These are phyloP conservation scores for Tolypocladium amazonense DNA, from an alignment of 2,329 filamentous ascomycete species.

Conservation along the genomic window DNA sequence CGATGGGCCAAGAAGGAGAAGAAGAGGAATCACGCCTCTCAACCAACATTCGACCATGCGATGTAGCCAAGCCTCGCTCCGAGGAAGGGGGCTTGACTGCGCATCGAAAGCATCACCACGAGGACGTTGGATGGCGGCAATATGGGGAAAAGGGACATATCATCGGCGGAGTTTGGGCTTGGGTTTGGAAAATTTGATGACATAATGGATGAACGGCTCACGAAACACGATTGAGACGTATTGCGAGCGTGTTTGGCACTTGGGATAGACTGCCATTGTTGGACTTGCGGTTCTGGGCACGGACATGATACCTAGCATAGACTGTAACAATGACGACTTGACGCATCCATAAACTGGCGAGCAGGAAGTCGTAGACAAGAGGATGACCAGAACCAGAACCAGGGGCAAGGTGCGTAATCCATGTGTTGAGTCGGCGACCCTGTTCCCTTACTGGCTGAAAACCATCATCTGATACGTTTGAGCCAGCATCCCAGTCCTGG, in stretches of 20 bases:
- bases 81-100: background rate
- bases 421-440: no score
- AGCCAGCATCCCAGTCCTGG: no score
- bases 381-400: no score
- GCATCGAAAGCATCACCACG: background rate
- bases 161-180: background rate
- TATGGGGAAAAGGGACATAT: background rate
- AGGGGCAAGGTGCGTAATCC: no score
- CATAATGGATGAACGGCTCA: background rate
- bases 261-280: background rate
- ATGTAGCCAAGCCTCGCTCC: conserved; percentile 6
- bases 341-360: background rate
- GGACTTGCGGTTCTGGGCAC: no score
- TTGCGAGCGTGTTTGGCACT: background rate
- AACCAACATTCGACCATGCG: conserved; percentile 12
- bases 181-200: background rate
- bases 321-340: background rate
- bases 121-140: background rate
- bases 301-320: conserved; percentile 10
- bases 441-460: no score
- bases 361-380: background rate
- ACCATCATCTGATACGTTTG: no score
- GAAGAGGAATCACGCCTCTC: conserved; percentile 35
- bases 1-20: conserved; percentile 75
- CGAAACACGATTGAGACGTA: background rate